Conservation (phyloP, 2,329 filamentous ascomycete species). For the Apiospora koreana region DNA sequence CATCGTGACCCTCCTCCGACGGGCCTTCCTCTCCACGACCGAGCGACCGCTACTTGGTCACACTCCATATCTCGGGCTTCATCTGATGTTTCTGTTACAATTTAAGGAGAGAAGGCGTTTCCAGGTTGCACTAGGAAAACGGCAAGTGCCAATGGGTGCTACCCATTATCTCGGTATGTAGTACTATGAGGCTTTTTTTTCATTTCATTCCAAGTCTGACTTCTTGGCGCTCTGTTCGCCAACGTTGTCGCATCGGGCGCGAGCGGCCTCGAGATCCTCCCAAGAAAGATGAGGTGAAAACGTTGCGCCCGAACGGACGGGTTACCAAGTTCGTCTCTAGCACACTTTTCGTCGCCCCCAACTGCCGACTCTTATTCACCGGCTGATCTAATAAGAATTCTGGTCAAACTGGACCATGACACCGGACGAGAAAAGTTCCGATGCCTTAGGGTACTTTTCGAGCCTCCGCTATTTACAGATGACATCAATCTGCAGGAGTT, state of each 20-base stretch:
- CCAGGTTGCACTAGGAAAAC: background rate
- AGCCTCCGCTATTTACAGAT: background rate
- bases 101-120: background rate
- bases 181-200: background rate
- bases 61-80: background rate
- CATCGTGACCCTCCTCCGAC: background rate
- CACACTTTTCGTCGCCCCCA: background rate
- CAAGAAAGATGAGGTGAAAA: background rate
- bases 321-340: background rate
- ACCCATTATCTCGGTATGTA: background rate
- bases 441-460: background rate
- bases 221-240: background rate
- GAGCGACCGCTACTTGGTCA: background rate
- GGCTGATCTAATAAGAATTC: background rate
- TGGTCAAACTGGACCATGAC: background rate
- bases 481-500: background rate
- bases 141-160: background rate
- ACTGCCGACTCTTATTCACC: background rate
- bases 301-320: background rate
- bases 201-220: background rate
- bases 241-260: background rate
- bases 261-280: background rate
- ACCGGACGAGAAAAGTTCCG: background rate
- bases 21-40: background rate
- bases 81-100: conserved; percentile 5